Conservation (phyloP, 768 basidiomycete genomes). For the Nidularia pulvinata region DNA sequence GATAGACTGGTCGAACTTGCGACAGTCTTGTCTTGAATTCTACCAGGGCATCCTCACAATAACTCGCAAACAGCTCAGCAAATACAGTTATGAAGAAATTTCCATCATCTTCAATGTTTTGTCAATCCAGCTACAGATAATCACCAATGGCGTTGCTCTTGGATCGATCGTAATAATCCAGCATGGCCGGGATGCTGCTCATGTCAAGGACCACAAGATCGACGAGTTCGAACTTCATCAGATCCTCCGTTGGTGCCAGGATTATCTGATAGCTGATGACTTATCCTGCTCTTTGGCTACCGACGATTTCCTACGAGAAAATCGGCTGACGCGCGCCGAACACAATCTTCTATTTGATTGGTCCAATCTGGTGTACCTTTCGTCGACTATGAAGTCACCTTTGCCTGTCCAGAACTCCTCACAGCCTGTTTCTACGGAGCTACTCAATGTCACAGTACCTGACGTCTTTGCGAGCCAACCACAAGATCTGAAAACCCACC, state of each 20-base stretch:
- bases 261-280: slow-evolving; percentile 39
- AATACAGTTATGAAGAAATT: slow-evolving; percentile 67
- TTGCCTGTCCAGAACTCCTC: slow-evolving; percentile 29
- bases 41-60: slow-evolving; percentile 45
- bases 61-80: slow-evolving; percentile 41
- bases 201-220: slow-evolving; percentile 25
- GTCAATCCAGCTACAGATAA: slow-evolving; percentile 66
- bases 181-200: slow-evolving; percentile 20
- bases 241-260: slow-evolving; percentile 47
- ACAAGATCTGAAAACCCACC: slow-evolving; percentile 26
- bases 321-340: slow-evolving; percentile 30
- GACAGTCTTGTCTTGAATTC: slow-evolving; percentile 53
- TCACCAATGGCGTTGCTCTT: slow-evolving; percentile 63
- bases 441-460: slow-evolving; percentile 11
- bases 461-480: slow-evolving; percentile 13
- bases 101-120: slow-evolving; percentile 58
- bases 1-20: slow-evolving; percentile 51
- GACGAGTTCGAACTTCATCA: slow-evolving; percentile 65
- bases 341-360: slow-evolving; percentile 66
- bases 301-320: slow-evolving; percentile 55
- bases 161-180: slow-evolving; percentile 62
- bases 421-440: slow-evolving; percentile 35
- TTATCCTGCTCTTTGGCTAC: slow-evolving; percentile 43
- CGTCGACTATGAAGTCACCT: slow-evolving; percentile 54
- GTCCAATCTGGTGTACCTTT: slow-evolving; percentile 62